Conservation (phyloP, 768 basidiomycete genomes). For the Boletus speciosus region DNA sequence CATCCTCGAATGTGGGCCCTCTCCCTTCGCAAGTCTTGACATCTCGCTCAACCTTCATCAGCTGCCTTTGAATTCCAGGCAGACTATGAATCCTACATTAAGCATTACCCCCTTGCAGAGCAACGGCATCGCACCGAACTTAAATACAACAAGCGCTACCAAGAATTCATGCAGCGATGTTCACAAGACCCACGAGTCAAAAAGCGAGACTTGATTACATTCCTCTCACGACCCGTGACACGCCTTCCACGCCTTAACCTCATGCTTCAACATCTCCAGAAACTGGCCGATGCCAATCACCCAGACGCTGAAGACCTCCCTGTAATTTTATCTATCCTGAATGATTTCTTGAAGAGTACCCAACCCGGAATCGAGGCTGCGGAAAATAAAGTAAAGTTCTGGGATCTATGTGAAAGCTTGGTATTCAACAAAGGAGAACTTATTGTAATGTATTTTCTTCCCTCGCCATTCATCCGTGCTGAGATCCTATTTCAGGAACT, state of each 20-base stretch:
- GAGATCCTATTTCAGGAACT: conserved; percentile 55
- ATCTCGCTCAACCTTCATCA: conserved; percentile 21
- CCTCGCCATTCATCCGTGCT: neutral
- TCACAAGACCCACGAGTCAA: conserved; percentile 62
- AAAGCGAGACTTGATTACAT: conserved; percentile 75
- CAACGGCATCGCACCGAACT: conserved; percentile 77
- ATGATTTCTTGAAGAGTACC: conserved; percentile 74
- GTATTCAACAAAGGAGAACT: conserved; percentile 77
- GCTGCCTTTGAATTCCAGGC: conserved; percentile 46
- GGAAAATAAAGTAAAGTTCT: conserved; percentile 85
- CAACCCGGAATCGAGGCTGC: conserved; percentile 91
- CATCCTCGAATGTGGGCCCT: conserved; percentile 65
- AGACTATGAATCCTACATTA: conserved; percentile 79
- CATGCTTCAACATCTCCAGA: conserved; percentile 65
- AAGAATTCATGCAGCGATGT: conserved; percentile 59
- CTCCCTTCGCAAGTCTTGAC: conserved; percentile 1
- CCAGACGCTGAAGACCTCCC: conserved; percentile 78
- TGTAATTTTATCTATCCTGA: conserved; percentile 63
- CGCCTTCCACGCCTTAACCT: conserved; percentile 81
- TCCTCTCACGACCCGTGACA: conserved; percentile 83
- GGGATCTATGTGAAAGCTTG: conserved; percentile 74
- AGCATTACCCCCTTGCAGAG: conserved; percentile 85
- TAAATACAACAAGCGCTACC: conserved; percentile 63
- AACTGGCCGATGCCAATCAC: conserved; percentile 69
- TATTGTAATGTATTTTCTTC: conserved; percentile 48